These are phyloP conservation scores for Keithomyces neogunnii DNA, from an alignment of 2,329 filamentous ascomycete genomes.

Conservation along the genomic window DNA sequence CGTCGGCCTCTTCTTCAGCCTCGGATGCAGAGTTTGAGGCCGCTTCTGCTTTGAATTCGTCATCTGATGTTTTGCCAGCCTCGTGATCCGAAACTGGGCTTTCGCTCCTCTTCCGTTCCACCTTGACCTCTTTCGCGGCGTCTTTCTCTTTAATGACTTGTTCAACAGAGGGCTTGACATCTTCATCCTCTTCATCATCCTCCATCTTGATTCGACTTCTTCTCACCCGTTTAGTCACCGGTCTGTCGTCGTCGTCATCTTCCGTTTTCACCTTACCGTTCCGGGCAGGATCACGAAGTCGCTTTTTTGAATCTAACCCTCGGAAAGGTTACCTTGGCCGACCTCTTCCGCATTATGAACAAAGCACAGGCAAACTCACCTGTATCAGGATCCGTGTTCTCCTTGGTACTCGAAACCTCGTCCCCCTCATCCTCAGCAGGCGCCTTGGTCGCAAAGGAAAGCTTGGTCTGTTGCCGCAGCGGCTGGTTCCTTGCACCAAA, in stretches of 20 bases:
- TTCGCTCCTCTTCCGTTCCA: conserved; percentile 9
- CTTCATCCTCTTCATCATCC: conserved; percentile 10
- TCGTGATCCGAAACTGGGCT: conserved; percentile 11
- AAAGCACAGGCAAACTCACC: conserved; percentile 19
- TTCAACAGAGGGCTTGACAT: background rate
- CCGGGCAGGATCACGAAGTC: conserved; percentile 21
- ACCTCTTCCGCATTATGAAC: background rate
- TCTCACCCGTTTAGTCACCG: no score
- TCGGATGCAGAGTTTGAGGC: conserved; percentile 27
- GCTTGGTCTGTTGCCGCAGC: conserved; percentile 66
- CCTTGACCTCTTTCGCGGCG: conserved; percentile 3
- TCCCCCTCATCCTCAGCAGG: conserved; percentile 21
- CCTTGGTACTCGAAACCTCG: conserved; percentile 22
- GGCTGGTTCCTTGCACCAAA: conserved; percentile 54
- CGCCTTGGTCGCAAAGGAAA: conserved; percentile 62
- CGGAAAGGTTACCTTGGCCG: background rate
- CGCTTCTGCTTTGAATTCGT: conserved; percentile 17
- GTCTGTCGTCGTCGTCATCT: conserved; percentile 32
- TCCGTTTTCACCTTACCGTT: conserved; percentile 17
- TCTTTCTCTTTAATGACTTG: conserved; percentile 9
- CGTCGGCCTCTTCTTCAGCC: conserved; percentile 39
- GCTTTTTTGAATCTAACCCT: conserved; percentile 36
- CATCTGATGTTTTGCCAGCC: conserved; percentile 18
- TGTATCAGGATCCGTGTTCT: conserved; percentile 28
- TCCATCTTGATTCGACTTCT: conserved; percentile 11